phyloP scores from a whole-genome alignment of 139 green algal species.

The Haematococcus sp. region DNA sequence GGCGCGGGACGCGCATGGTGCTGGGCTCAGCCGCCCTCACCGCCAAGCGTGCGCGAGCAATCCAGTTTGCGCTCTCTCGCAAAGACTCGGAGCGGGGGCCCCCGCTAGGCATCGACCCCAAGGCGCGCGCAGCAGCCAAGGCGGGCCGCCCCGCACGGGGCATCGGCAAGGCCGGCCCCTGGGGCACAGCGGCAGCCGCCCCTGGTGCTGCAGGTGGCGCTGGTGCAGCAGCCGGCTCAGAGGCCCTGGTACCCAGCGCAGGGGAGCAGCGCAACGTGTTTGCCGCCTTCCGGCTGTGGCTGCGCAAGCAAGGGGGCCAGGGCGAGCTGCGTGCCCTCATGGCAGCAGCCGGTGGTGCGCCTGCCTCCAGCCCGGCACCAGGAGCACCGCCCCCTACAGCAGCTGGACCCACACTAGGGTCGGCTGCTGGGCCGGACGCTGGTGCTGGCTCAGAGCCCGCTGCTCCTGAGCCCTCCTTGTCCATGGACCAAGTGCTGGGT shows the following conservation, averaged over 20 bases:
- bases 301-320: constrained; percentile 10
- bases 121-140: not conserved
- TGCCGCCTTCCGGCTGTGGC: constrained; percentile 15
- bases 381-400: too few species aligned
- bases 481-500: not conserved
- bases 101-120: too few species aligned
- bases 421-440: too few species aligned
- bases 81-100: not conserved
- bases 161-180: not conserved
- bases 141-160: not conserved
- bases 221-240: too few species aligned
- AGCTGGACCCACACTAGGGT: too few species aligned
- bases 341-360: not conserved
- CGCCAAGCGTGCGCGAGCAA: constrained; percentile 5
- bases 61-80: not conserved
- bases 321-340: constrained; percentile 7
- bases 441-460: too few species aligned
- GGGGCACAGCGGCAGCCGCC: not conserved
- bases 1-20: not conserved
- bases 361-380: too few species aligned
- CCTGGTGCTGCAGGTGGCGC: not conserved
- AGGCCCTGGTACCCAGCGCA: too few species aligned
- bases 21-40: not conserved
- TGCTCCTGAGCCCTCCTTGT: too few species aligned
- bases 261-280: constrained; percentile 32